Evolutionary conservation across 805 yeast genomes (phyloP).

Genomic region (Cyberlindnera amylophila): DNA sequence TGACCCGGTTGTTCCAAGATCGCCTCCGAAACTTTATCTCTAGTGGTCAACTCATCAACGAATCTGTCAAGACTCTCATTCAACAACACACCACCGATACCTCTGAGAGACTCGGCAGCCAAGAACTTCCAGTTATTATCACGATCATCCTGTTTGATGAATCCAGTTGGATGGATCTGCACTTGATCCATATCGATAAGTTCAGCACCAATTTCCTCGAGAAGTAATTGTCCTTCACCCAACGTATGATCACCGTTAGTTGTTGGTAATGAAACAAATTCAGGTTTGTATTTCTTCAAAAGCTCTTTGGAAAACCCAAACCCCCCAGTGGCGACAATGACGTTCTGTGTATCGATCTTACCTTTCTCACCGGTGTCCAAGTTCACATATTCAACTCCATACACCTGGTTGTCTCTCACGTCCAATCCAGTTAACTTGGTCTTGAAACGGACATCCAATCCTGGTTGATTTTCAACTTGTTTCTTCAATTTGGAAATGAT

Average conservation of each 20-base stretch:
- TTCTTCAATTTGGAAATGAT: conserved; percentile 45
- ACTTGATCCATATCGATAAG: conserved; percentile 55
- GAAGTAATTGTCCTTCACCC: conserved; percentile 56
- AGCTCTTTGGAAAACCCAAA: conserved; percentile 39
- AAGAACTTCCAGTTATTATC: conserved; percentile 46
- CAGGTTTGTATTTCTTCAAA: conserved; percentile 43
- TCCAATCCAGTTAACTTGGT: conserved; percentile 36
- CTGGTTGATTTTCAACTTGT: conserved; percentile 30
- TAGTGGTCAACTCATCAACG: conserved; percentile 49
- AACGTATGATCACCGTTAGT: conserved; percentile 54
- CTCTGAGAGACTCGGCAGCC: conserved; percentile 59
- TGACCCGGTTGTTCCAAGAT: conserved; percentile 32
- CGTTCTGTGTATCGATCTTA: conserved; percentile 28
- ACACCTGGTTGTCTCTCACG: conserved; percentile 30
- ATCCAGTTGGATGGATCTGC: conserved; percentile 64
- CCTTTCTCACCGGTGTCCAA: conserved; percentile 24
- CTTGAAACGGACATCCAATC: conserved; percentile 36
- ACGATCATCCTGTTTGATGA: conserved; percentile 41
- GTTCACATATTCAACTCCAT: conserved; percentile 40
- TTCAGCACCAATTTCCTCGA: conserved; percentile 44
- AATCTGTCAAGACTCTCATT: conserved; percentile 43
- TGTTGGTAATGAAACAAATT: conserved; percentile 43
- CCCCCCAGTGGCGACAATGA: conserved; percentile 60
- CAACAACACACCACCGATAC: conserved; percentile 53
- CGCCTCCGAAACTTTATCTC: conserved; percentile 49